Conservation (phyloP, 139 green algal genomes). For the Picochlorum sp. region DNA sequence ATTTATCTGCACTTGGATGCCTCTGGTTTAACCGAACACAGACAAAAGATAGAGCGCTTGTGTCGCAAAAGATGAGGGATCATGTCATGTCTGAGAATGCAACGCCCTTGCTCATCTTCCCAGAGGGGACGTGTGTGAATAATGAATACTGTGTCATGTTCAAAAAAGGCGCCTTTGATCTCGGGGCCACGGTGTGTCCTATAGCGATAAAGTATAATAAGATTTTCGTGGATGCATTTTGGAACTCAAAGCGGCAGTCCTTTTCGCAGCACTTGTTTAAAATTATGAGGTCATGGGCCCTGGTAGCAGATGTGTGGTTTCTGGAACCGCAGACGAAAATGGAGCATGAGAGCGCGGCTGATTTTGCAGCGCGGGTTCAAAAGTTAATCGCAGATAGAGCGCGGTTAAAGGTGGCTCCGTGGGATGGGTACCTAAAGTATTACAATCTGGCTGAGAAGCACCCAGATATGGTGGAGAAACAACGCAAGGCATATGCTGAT, state of each 20-base stretch:
- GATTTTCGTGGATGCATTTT: constrained; percentile 99
- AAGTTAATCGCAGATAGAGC: constrained; percentile 66
- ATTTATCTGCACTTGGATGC: constrained; percentile 83
- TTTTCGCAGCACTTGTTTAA: constrained; percentile 86
- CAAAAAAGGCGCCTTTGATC: constrained; percentile 93
- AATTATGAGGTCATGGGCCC: constrained; percentile 90
- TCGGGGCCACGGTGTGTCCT: constrained; percentile 74
- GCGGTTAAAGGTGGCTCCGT: constrained; percentile 71
- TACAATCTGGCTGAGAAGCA: constrained; percentile 86
- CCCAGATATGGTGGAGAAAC: constrained; percentile 80
- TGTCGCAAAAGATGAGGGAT: constrained; percentile 65
- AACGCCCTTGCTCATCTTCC: constrained; percentile 96
- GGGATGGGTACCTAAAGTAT: constrained; percentile 98
- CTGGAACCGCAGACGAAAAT: constrained; percentile 74
- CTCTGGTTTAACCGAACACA: constrained; percentile 96
- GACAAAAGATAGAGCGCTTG: constrained; percentile 78
- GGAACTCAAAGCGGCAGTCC: constrained; percentile 85
- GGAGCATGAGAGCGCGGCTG: constrained; percentile 54
- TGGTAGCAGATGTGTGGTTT: constrained; percentile 94
- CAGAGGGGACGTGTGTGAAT: constrained; percentile 99
- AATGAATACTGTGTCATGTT: constrained; percentile 99
- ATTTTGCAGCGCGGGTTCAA: constrained; percentile 85
- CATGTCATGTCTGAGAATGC: constrained; percentile 62
- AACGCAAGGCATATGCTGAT: constrained; percentile 49
- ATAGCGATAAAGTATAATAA: constrained; percentile 99